A percentile compares a stretch with the other conserved stretches of the same genome.
Evolutionary conservation across 2,329 filamentous ascomycete genomes (phyloP).

Genomic region (Talaromyces sp.): DNA sequence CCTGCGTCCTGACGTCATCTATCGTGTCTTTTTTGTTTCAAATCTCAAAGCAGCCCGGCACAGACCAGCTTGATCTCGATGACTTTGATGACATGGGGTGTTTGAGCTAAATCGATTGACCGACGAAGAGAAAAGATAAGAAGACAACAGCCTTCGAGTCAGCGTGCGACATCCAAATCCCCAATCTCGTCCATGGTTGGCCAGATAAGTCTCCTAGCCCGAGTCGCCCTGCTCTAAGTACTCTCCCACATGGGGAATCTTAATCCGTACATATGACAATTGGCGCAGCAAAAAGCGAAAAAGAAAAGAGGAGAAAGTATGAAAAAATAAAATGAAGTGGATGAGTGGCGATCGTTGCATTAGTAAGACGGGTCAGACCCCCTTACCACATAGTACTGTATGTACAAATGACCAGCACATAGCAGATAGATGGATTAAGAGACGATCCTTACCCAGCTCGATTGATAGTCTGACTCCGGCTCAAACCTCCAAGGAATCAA

Average conservation of each 20-base stretch:
- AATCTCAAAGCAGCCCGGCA: not conserved
- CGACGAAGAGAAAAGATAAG: not conserved
- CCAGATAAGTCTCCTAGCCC: not conserved
- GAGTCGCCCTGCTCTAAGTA: not conserved
- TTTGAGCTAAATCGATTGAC: not conserved
- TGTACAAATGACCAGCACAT: too few species aligned
- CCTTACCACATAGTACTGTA: too few species aligned
- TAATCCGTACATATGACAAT: not conserved
- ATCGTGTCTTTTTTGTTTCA: not conserved
- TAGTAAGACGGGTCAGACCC: not conserved
- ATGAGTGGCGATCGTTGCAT: slow-evolving; percentile 5
- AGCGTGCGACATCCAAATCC: not conserved
- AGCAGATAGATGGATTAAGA: not conserved
- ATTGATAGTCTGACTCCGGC: not conserved
- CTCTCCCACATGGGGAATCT: not conserved
- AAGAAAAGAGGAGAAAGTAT: too few species aligned
- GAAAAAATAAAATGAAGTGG: not conserved
- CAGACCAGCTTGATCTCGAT: not conserved
- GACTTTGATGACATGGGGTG: not conserved
- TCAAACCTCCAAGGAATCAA: slow-evolving; percentile 3
- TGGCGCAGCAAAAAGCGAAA: not conserved
- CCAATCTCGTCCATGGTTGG: not conserved
- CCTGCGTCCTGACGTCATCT: not conserved
- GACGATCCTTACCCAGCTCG: not conserved
- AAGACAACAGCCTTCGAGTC: not conserved